Conservation (phyloP, 352 stramenopile species). For the Nothophytophthora sp. region DNA sequence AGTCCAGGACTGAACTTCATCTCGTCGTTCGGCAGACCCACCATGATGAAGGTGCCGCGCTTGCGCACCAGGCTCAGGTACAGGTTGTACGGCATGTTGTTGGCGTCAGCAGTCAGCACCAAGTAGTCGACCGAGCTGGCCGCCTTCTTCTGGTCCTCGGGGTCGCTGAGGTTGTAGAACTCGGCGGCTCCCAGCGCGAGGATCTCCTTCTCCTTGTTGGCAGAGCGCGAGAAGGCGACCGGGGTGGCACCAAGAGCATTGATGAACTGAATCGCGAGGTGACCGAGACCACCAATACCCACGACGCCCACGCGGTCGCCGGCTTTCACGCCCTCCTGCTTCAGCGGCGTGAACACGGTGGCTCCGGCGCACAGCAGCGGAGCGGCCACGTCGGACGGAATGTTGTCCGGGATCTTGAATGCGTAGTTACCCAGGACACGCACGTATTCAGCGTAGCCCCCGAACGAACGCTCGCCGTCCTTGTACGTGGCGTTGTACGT, state of each 20-base stretch:
- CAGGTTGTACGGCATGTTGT: conserved; percentile 30
- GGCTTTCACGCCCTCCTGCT: conserved; percentile 31
- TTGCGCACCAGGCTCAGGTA: conserved; percentile 46
- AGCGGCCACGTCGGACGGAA: conserved; percentile 33
- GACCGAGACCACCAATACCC: conserved; percentile 76
- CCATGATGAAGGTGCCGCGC: conserved; percentile 46
- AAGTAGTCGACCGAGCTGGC: conserved; percentile 48
- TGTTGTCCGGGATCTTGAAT: conserved; percentile 39
- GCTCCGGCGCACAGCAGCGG: conserved; percentile 76
- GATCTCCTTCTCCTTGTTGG: conserved; percentile 65
- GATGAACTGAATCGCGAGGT: conserved; percentile 75
- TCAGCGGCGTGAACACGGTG: conserved; percentile 68
- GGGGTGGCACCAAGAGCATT: conserved; percentile 42
- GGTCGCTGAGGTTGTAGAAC: conserved; percentile 33
- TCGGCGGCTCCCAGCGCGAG: conserved; percentile 58
- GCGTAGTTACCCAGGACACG: conserved; percentile 56
- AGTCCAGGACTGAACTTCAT: no score
- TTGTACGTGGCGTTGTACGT: conserved; percentile 40
- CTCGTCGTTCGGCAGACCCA: no score
- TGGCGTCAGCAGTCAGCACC: conserved; percentile 56
- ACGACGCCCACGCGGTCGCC: conserved; percentile 53
- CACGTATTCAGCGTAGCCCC: conserved; percentile 66
- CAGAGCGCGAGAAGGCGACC: conserved; percentile 44
- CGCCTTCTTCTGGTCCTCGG: conserved; percentile 21
- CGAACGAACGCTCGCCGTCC: no score